A percentile compares a stretch with the other conserved stretches of the same genome.
Evolutionary conservation across 345 rosid genomes (phyloP).

Genomic region (Brassica incana): DNA sequence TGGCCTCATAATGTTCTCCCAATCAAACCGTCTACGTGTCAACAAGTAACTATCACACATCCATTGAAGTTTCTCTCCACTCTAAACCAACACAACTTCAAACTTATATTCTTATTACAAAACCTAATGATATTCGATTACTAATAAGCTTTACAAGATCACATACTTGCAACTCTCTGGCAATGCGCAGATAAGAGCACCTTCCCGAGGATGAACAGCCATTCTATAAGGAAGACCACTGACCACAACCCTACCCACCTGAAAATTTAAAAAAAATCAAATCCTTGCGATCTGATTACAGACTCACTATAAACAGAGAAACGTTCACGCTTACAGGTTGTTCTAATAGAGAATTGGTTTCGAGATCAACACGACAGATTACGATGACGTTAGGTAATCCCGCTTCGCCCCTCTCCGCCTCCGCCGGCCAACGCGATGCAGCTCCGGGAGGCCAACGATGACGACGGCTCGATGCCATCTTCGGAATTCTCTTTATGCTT

Average conservation of each 20-base stretch:
- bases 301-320: not conserved
- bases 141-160: not conserved
- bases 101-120: not conserved
- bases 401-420: conserved; percentile 81
- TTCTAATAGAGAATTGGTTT: conserved; percentile 59
- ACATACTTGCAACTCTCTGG: conserved; percentile 73
- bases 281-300: conserved; percentile 5
- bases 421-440: conserved; percentile 73
- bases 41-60: not conserved
- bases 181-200: conserved; percentile 68
- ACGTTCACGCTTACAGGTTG: conserved; percentile 59
- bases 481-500: conserved; percentile 30
- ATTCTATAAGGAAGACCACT: conserved; percentile 81
- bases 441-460: conserved; percentile 15
- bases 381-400: conserved; percentile 78
- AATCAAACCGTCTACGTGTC: conserved; percentile 63
- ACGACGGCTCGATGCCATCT: conserved; percentile 19
- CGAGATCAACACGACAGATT: conserved; percentile 52
- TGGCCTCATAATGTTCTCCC: conserved; percentile 50
- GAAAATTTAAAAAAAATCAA: conserved; percentile 9
- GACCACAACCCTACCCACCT: conserved; percentile 55
- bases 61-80: conserved; percentile 9
- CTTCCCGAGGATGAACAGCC: conserved; percentile 75
- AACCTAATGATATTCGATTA: not conserved
- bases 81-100: not conserved